phyloP scores from a whole-genome alignment of 192 early-diverging fungal species.

The Haplosporangium gracile region DNA sequence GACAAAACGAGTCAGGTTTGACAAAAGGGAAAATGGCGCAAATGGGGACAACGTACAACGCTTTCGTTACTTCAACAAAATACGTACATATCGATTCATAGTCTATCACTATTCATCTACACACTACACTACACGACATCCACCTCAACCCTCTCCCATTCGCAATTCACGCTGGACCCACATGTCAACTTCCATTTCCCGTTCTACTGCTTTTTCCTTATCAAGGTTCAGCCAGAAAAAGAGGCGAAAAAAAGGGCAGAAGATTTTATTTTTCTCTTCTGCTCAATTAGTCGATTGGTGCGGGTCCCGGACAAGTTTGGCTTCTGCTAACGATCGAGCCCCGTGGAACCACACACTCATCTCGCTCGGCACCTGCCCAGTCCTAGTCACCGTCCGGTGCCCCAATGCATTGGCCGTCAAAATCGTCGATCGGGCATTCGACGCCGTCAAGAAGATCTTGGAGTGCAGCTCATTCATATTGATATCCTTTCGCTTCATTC shows the following conservation, averaged over 20 bases:
- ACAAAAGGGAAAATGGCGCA: background rate
- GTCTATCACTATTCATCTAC: background rate
- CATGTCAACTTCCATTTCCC: background rate
- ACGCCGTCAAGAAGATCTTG: slow-evolving; percentile 37
- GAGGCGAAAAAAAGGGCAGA: background rate
- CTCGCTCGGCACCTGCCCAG: slow-evolving; percentile 18
- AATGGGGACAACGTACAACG: background rate
- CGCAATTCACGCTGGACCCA: background rate
- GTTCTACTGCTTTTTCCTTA: background rate
- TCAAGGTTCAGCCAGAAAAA: background rate
- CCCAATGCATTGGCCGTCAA: slow-evolving; percentile 46
- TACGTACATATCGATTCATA: background rate
- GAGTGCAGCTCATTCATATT: slow-evolving; percentile 48
- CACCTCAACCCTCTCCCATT: background rate
- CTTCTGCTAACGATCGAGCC: slow-evolving; percentile 43
- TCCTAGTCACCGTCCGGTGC: slow-evolving; percentile 34
- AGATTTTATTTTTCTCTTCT: background rate
- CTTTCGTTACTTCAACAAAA: background rate
- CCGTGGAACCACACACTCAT: slow-evolving; percentile 52
- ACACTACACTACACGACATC: background rate
- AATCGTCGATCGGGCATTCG: slow-evolving; percentile 27
- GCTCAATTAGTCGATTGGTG: background rate
- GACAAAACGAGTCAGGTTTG: background rate
- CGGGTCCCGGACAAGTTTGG: slow-evolving; percentile 22
- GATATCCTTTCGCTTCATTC: slow-evolving; percentile 22